Evolutionary conservation across 169 alveolate species (phyloP).

Genomic region (Theileria parva): DNA sequence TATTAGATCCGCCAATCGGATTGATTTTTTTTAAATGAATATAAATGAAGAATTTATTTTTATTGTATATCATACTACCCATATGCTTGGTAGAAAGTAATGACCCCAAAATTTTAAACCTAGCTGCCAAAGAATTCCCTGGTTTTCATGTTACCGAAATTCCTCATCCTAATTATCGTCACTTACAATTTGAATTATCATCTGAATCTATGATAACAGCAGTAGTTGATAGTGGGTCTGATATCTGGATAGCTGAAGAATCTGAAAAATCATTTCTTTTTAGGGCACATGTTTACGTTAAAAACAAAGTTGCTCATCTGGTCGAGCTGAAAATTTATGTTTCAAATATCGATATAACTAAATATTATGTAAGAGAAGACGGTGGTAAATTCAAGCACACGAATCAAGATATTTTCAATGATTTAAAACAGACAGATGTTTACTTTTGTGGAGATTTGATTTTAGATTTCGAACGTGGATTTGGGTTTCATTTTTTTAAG

Average conservation of each 20-base stretch:
- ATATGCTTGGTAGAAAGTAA: not conserved
- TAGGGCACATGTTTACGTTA: not conserved
- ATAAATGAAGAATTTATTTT: not conserved
- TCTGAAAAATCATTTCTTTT: not conserved
- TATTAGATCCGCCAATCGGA: not conserved
- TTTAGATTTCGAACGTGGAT: not conserved
- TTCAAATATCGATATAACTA: no score
- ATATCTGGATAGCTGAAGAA: not conserved
- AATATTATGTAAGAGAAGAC: not conserved
- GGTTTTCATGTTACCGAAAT: not conserved
- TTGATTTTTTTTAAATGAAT: not conserved
- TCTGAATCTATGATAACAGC: not conserved
- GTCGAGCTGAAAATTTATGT: not conserved
- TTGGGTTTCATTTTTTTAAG: not conserved
- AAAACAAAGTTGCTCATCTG: not conserved
- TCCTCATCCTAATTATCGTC: not conserved
- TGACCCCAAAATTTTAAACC: not conserved
- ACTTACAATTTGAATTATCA: not conserved
- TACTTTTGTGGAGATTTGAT: not conserved
- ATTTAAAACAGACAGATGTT: not conserved
- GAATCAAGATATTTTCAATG: not conserved
- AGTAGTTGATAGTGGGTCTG: not conserved
- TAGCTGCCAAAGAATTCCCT: not conserved
- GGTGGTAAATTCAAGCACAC: not conserved
- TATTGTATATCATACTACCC: not conserved